phyloP scores from a whole-genome alignment of 371 early-diverging fungal species.

The Batkoa obscura region DNA sequence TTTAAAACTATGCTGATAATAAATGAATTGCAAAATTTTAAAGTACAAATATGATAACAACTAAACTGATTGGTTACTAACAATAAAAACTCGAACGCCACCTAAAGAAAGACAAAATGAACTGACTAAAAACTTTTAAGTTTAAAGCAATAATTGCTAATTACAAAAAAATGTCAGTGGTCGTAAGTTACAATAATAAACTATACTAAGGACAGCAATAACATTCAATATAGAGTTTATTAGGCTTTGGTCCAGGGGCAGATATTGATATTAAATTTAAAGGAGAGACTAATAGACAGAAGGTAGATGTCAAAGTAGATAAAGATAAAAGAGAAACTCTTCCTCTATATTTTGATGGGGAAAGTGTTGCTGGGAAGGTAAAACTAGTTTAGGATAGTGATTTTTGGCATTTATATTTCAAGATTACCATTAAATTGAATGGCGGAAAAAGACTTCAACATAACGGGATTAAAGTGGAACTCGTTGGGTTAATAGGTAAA shows the following conservation, averaged over 20 bases:
- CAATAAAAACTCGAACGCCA: too few relatives aligned
- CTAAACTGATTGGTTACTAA: too few relatives aligned
- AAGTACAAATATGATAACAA: too few relatives aligned
- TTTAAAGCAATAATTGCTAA: too few relatives aligned
- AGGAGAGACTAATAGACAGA: conserved; percentile 52
- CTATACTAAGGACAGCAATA: too few relatives aligned
- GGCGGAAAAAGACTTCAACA: conserved; percentile 89
- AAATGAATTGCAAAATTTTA: too few relatives aligned
- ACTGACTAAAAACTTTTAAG: too few relatives aligned
- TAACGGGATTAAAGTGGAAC: conserved; percentile 92
- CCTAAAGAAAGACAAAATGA: too few relatives aligned
- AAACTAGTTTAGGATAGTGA: neutral
- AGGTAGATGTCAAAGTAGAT: conserved; percentile 74
- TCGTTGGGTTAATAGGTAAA: conserved; percentile 85
- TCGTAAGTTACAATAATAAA: too few relatives aligned
- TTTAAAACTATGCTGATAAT: too few relatives aligned
- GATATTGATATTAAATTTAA: conserved; percentile 70
- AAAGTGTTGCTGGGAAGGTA: conserved; percentile 85
- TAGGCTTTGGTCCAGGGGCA: conserved; percentile 65
- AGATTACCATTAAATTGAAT: conserved; percentile 73
- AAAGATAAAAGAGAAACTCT: conserved; percentile 67
- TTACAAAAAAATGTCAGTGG: too few relatives aligned
- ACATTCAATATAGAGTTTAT: conserved; percentile 53
- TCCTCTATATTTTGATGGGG: conserved; percentile 95
- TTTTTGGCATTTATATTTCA: neutral